Base-by-base conservation (phyloP, 768 basidiomycete genomes). In the Dioszegia aurantiaca region DNA sequence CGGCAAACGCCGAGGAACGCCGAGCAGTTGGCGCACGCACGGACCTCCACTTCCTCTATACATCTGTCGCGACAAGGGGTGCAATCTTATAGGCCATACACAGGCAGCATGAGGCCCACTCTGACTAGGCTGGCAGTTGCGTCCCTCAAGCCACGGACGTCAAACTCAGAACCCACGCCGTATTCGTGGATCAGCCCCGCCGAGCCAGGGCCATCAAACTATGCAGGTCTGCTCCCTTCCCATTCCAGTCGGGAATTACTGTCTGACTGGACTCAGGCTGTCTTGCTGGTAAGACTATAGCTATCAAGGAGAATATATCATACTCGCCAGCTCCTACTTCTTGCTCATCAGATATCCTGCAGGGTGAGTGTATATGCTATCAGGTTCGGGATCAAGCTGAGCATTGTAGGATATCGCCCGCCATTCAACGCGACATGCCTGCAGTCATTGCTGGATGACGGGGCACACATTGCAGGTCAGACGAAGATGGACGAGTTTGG, bases 401-500 rank as follows among this genome's bases (percentile, higher is more conserved):
- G 21, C 33, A 26, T 3, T 12, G n/a, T 28, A 90, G 88, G 82
- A 37, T 95, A 88, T 69, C 75, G 66, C 0, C 84, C 93, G 0
- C 89, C 90, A 0, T 90, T 87, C 70, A 87, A 90, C 72, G 89
- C 94, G 47, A 94, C 90, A 0, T 88, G 87, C 5, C 88, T 95
- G 0, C 59, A 77, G 3, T 77, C 85, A 10, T 77, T 98, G 2
- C 79, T 80, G 0, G 61, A 79, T 0, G 78, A 80, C 0, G 91
- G 90, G 0, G 90, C 86, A 0, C 76, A 83, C 17, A 81, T 97
- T 11, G 69, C 87, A 1, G 94, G 91, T 1, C 95, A 95, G 78
- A 86, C 92, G 0, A 93, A 94, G 71, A 90, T 90, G 75, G 94
- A 99, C 72, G 93, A 98, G 77, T 98, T 98, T 77, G 94, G 94